phyloP scores from a whole-genome alignment of 345 rosid genomes.

The Populus ilicifolia region DNA sequence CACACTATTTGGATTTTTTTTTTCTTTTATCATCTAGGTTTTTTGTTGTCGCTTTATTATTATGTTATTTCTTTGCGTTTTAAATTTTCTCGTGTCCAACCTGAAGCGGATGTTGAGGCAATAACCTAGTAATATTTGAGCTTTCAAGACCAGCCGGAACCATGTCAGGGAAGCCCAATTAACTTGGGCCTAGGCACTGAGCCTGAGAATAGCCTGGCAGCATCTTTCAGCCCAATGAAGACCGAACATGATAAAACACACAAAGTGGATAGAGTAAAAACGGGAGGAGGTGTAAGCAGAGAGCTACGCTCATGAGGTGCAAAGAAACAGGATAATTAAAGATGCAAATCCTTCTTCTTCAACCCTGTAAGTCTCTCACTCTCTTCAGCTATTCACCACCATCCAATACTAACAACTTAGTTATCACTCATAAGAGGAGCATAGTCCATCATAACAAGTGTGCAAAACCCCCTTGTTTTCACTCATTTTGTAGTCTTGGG shows the following conservation, averaged over 20 bases:
- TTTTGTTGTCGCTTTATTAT: too few relatives aligned
- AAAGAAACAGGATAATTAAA: conserved; percentile 30
- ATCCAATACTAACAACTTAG: not conserved
- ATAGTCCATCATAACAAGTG: conserved; percentile 7
- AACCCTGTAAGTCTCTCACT: conserved; percentile 42
- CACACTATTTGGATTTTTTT: too few relatives aligned
- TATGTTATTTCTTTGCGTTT: too few relatives aligned
- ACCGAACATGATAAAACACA: not conserved
- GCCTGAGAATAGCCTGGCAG: not conserved
- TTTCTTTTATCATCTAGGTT: too few relatives aligned
- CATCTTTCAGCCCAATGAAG: not conserved
- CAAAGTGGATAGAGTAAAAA: not conserved
- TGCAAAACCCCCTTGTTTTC: conserved; percentile 18
- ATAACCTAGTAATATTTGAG: not conserved
- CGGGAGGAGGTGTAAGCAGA: not conserved
- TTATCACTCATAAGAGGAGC: not conserved
- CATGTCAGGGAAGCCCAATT: not conserved
- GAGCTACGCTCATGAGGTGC: conserved; percentile 20
- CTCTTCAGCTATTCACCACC: conserved; percentile 24
- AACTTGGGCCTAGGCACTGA: not conserved
- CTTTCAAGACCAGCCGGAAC: not conserved
- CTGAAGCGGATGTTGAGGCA: too few relatives aligned
- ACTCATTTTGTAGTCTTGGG: conserved; percentile 12
- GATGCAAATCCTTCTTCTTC: conserved; percentile 49
- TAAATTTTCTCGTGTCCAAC: too few relatives aligned